phyloP scores from a whole-genome alignment of 192 early-diverging fungal genomes.

The Chytriomyces sp. region DNA sequence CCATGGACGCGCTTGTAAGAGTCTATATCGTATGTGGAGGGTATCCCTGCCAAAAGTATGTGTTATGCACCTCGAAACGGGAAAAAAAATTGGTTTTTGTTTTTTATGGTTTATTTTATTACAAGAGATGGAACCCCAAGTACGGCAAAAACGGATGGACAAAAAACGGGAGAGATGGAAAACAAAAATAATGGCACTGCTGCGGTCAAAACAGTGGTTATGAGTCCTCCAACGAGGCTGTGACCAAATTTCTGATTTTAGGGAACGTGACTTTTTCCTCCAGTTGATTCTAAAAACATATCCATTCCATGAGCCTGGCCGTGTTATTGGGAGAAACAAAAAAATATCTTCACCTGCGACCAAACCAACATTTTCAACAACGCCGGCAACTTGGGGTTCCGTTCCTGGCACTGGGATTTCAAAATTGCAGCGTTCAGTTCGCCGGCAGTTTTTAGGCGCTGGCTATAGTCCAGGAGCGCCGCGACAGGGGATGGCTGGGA shows the following conservation, averaged over 20 bases:
- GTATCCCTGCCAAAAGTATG: too few species aligned
- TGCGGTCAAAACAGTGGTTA: not conserved
- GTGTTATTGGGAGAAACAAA: not conserved
- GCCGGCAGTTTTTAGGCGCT: conserved; percentile 89
- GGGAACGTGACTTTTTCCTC: conserved; percentile 86
- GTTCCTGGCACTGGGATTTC: conserved; percentile 87
- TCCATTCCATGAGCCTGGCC: not conserved
- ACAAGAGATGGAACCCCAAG: too few species aligned
- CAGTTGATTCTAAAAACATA: conserved; percentile 64
- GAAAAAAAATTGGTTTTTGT: too few species aligned
- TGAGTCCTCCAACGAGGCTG: conserved; percentile 64
- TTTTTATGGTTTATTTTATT: too few species aligned
- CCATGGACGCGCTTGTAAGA: too few species aligned
- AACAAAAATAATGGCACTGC: too few species aligned
- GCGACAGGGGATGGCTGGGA: conserved; percentile 73
- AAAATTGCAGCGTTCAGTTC: conserved; percentile 96
- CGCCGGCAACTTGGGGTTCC: conserved; percentile 90
- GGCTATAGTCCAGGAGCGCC: conserved; percentile 84
- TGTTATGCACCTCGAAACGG: too few species aligned
- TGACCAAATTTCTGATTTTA: conserved; percentile 82
- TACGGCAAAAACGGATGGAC: too few species aligned
- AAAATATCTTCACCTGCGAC: conserved; percentile 69
- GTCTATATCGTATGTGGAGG: too few species aligned
- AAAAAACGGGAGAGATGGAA: too few species aligned
- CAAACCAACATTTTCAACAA: conserved; percentile 92